Evolutionary conservation across 2,329 filamentous ascomycete genomes (phyloP).

Genomic region (Aspergillus pseudoglaucus): DNA sequence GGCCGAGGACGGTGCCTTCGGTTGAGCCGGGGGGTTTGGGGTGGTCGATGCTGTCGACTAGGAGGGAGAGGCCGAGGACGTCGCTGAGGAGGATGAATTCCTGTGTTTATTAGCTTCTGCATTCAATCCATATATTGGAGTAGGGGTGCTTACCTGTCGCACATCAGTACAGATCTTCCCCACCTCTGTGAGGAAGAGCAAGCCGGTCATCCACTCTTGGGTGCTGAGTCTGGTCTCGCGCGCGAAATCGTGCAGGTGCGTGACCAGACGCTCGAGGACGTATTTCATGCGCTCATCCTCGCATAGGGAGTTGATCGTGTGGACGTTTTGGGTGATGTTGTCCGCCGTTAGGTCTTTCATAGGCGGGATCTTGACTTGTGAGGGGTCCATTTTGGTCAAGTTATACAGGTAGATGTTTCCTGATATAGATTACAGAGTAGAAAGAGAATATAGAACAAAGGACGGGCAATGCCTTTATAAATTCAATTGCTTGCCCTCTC

Average conservation of each 20-base stretch:
- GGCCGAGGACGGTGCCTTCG: constrained; percentile 73
- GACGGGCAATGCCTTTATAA: background rate
- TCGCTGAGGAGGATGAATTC: constrained; percentile 81
- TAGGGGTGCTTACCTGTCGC: constrained; percentile 53
- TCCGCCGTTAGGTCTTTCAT: constrained; percentile 68
- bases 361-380: constrained; percentile 35
- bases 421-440: background rate
- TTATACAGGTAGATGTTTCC: background rate
- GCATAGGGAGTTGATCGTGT: constrained; percentile 67
- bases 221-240: constrained; percentile 70
- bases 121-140: background rate
- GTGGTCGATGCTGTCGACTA: constrained; percentile 78
- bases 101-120: constrained; percentile 14
- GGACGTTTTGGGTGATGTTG: constrained; percentile 72
- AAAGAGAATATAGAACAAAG: background rate
- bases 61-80: constrained; percentile 68
- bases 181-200: constrained; percentile 64
- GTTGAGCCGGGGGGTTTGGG: constrained; percentile 65
- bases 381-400: constrained; percentile 33
- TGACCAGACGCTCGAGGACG: constrained; percentile 65
- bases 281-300: constrained; percentile 61
- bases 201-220: constrained; percentile 69
- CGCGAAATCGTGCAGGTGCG: constrained; percentile 75
- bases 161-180: constrained; percentile 70
- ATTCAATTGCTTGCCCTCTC: background rate